Base-by-base conservation (phyloP, 345 rosid genomes). In the Noccaea caerulescens region DNA sequence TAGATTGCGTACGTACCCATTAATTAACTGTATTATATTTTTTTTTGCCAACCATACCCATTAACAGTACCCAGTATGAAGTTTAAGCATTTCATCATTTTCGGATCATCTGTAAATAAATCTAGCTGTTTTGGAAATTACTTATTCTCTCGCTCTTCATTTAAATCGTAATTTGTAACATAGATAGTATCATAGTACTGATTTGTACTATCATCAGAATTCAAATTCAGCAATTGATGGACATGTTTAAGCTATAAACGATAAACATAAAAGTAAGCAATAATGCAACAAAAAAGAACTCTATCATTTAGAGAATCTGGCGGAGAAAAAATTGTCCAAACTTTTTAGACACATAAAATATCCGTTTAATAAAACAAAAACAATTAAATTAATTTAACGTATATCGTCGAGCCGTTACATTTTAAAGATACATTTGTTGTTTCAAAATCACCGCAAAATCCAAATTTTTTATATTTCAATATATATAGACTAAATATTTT, bases 331-430 rank as follows among this genome's bases (percentile, higher is more conserved):
- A 5, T 3, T 0, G 16, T 27, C 12, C 0, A 16, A 33, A 8
- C n/a, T 20, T 37, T 39, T n/a, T 34, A 0, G 38, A 62, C 33
- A 32, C 45, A 8, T 8, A 27, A 50, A 33, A 67, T 53, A 44
- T 0, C 4, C 6, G 5, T 46, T 58, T 47, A 42, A 33, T 20
- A 10, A 42, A n/a, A 36, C 5, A 3, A 9, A 2, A 58, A 11
- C 0, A 27, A 27, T 2, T 27, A 27, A 27, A 27, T 27, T 27
- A 32, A 67, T 12, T n/a, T 45, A 68, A 68, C 37, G 18, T 43
- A 4, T 18, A 33, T 27, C 58, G 7, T 6, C 38, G 54, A 62
- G 2, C 25, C 25, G 66, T 68, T 75, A 75, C 74, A 54, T 37
- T 30, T 20, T 7, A 2, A 8, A 3, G 3, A n/a, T 13, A 66